Conservation (phyloP, 257 asterid species). For the Salvia splendens region DNA sequence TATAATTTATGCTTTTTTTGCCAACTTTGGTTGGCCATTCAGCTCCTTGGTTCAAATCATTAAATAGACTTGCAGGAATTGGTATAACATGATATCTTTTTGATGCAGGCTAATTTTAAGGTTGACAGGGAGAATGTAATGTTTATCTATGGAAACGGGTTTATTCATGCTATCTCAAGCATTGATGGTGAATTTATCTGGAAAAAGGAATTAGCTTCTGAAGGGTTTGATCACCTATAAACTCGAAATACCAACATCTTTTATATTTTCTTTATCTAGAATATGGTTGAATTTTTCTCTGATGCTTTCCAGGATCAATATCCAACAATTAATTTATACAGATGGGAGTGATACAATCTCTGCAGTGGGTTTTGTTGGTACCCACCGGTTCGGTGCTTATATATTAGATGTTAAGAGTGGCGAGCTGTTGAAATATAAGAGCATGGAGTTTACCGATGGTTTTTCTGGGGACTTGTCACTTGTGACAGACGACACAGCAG, state of each 20-base stretch:
- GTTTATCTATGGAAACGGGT: constrained; percentile 76
- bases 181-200: constrained; percentile 86
- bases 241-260: constrained; percentile 27
- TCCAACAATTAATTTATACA: constrained; percentile 63
- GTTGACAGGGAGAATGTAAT: constrained; percentile 63
- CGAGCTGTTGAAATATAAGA: constrained; percentile 61
- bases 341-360: constrained; percentile 61
- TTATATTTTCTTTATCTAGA: constrained; percentile 17
- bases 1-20: constrained; percentile 11
- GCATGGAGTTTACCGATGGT: constrained; percentile 52
- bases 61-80: constrained; percentile 13
- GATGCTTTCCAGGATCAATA: constrained; percentile 64
- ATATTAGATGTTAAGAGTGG: constrained; percentile 68
- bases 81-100: constrained; percentile 32
- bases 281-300: constrained; percentile 26
- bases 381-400: constrained; percentile 58
- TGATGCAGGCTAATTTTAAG: constrained; percentile 64
- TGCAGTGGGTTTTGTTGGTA: constrained; percentile 67
- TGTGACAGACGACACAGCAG: constrained; percentile 59
- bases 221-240: constrained; percentile 56
- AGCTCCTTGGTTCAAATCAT: constrained; percentile 1
- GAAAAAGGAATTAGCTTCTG: constrained; percentile 75
- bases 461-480: constrained; percentile 84
- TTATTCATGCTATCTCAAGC: constrained; percentile 81
- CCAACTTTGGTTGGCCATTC: constrained; percentile 6